A percentile compares a stretch with the other conserved stretches of the same genome.
phyloP scores from a whole-genome alignment of 345 rosid species.

The Sisymbrium irio region DNA sequence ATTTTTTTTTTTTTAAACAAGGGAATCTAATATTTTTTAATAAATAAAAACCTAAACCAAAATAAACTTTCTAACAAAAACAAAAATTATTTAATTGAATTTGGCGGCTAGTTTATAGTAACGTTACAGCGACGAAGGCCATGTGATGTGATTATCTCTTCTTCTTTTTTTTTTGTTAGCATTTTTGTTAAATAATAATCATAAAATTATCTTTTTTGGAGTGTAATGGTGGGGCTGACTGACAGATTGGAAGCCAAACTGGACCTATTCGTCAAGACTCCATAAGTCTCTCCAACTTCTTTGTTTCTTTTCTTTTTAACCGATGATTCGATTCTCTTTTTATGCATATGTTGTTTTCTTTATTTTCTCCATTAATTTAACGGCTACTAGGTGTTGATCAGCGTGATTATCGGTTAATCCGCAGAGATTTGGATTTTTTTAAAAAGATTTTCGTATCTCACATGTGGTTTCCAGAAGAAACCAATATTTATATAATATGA shows the following conservation, averaged over 20 bases:
- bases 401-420: slow-evolving; percentile 29
- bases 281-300: not conserved
- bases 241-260: slow-evolving; percentile 35
- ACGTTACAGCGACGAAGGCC: slow-evolving; percentile 26
- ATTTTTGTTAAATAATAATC: not conserved
- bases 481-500: not conserved
- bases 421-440: not conserved
- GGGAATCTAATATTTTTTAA: not conserved
- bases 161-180: not conserved
- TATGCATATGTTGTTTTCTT: not conserved
- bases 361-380: not conserved
- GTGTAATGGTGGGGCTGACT: slow-evolving; percentile 22
- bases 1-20: too few relatives aligned
- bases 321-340: not conserved
- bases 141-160: slow-evolving; percentile 22
- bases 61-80: not conserved
- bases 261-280: slow-evolving; percentile 24
- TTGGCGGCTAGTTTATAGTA: slow-evolving; percentile 32
- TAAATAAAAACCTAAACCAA: not conserved
- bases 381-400: slow-evolving; percentile 22
- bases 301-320: not conserved
- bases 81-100: not conserved
- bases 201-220: not conserved
- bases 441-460: slow-evolving; percentile 2
- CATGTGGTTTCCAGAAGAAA: slow-evolving; percentile 19